Base-by-base conservation (phyloP, 352 stramenopile species). In the Lagenidium giganteum region DNA sequence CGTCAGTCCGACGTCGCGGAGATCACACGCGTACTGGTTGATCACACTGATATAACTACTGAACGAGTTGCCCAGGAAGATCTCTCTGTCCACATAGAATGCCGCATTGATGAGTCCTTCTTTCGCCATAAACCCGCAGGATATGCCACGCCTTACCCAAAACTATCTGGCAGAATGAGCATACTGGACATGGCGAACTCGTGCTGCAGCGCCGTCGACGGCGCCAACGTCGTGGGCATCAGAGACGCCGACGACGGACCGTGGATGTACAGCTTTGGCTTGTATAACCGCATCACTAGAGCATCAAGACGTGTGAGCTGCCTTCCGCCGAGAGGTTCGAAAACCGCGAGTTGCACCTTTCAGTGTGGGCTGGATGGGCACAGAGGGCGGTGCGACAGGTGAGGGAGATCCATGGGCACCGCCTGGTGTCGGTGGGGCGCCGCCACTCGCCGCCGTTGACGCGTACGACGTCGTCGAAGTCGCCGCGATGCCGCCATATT, bases 11-110 rank as follows among this genome's bases (percentile, higher is more conserved):
- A 93, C 82, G 48, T 93, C 73, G 11, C 74, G 67, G 20, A 93
- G 36, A 16, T 90, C 75, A 21, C 73, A 91, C 26, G 72, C 67
- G 57, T 87, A 93, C 42, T 83, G 82, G 59, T 96, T 96, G 42
- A 96, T 89, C 16, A 96, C 85, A 45, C 74, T 92, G 60, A 96
- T 95, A 64, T 96, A 96, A 61, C 84, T 95, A 64, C 81, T 94
- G 51, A 96, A 96, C 17, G 79, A 94, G 64, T 96, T 93, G 52
- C 87, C 87, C 38, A 95, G 61, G 49, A 95, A 96, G 37, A 96
- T 96, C 56, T 95, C 87, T 22, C 82, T 93, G 40, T 35, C n/a
- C 33, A 32, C 27, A 32, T 32, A 32, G 27, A 32, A 32, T 32
- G 27, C 27, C 27, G 27, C 27, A 32, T 32, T 32, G 27, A 32